Base-by-base conservation (phyloP, 345 rosid species). In the Kandelia obovata region DNA sequence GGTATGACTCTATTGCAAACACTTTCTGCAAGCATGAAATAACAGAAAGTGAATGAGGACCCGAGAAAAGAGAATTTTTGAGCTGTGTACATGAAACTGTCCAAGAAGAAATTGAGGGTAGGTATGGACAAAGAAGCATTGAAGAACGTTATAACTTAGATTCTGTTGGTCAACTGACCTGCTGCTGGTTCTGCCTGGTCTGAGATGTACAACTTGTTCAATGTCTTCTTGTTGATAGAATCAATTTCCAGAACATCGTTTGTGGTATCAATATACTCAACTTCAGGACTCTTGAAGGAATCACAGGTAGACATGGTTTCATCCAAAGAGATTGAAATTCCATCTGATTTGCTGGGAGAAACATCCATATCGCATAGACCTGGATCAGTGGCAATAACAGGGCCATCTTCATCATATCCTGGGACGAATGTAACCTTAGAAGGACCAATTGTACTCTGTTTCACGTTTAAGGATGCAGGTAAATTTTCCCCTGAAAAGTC, bases 261-360 rank as follows among this genome's bases (percentile, higher is more conserved):
- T 64, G 72, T 83, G 66, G 69, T 83, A 63, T 89, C 97, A 0
- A 93, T 74, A 46, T 91, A 89, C 73, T 93, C 97, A 51, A 91
- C 91, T 47, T 86, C 92, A 16, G 97, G 96, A 74, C 98, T 87
- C 83, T 88, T 89, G 74, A 82, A 87, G 30, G 98, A 90, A 65
- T 90, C 96, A 71, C 88, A 84, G 5, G 89, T 79, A 25, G 98
- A 93, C 92, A 86, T 84, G 2, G 94, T 76, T 71, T 86, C 94
- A 60, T 86, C 98, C 88, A 84, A 62, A 9, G 98, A 89, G 19
- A 86, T 81, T 0, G 96, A 82, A 2, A 32, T 69, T 19, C 66
- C 86, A 67, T 90, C 92, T 6, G 91, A 89, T 77, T 81, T 86
- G 71, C 71, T 71, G 1, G 91, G 90, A 31, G 91, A 89, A 71